A percentile compares a stretch with the other conserved stretches of the same genome.
These are phyloP conservation scores for Ganoderma multipileum DNA, from an alignment of 1,284 basidiomycete species.

Conservation along the genomic window DNA sequence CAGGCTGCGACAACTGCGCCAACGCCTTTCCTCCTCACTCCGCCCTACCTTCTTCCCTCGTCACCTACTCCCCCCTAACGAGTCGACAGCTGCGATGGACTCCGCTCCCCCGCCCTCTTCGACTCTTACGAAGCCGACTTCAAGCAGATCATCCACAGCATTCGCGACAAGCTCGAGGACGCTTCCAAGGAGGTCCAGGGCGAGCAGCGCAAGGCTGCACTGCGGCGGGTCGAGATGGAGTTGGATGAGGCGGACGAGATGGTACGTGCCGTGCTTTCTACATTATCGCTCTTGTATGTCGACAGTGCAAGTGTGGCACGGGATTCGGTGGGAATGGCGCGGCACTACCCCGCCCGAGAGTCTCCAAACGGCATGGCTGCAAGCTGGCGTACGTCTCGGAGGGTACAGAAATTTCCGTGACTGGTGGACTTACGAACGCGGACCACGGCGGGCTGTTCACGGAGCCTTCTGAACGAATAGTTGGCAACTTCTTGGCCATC, in stretches of 20 bases:
- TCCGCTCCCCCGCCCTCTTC: slow-evolving; percentile 78
- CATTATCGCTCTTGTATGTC: slow-evolving; percentile 28
- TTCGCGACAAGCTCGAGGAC: slow-evolving; percentile 72
- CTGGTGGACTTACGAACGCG: neutral
- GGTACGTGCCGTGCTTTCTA: slow-evolving; percentile 49
- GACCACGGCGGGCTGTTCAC: no score
- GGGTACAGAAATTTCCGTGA: no score
- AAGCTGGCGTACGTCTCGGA: neutral
- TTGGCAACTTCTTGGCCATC: no score
- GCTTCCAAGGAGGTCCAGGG: slow-evolving; percentile 58
- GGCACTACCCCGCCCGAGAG: neutral
- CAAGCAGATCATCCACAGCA: slow-evolving; percentile 71
- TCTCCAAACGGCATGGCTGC: neutral
- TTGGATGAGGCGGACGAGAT: slow-evolving; percentile 99
- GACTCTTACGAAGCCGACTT: slow-evolving; percentile 87
- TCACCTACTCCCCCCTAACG: neutral
- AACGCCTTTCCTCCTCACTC: neutral
- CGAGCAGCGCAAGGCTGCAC: slow-evolving; percentile 84
- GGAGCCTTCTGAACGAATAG: no score
- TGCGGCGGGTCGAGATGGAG: slow-evolving; percentile 93
- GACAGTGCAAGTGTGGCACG: neutral
- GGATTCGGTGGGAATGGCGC: neutral
- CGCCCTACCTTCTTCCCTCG: neutral
- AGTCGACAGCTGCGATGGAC: slow-evolving; percentile 58
- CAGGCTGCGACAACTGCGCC: neutral